phyloP scores from a whole-genome alignment of 805 yeast genomes.

The Candida hispaniensis region DNA sequence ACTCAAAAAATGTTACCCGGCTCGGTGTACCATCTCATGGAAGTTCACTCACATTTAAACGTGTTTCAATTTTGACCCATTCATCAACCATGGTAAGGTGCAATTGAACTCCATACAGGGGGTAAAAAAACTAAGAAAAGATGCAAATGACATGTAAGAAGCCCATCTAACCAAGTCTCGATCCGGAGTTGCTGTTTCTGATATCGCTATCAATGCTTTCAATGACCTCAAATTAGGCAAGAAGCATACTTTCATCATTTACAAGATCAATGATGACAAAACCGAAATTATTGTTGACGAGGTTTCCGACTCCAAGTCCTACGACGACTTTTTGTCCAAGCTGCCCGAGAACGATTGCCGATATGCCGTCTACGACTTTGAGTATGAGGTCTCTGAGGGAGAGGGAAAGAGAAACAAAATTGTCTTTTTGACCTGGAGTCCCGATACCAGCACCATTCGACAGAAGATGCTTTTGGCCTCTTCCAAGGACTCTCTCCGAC shows the following conservation, averaged over 20 bases:
- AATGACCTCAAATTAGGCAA: conserved; percentile 82
- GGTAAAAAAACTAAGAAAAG: too few relatives aligned
- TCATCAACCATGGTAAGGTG: too few relatives aligned
- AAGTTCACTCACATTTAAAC: too few relatives aligned
- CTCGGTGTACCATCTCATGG: too few relatives aligned
- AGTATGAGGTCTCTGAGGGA: conserved; percentile 77
- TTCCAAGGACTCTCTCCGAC: conserved; percentile 95
- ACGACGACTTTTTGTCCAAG: conserved; percentile 76
- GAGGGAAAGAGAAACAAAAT: conserved; percentile 87
- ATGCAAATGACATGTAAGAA: too few relatives aligned
- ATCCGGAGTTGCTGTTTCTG: conserved; percentile 66
- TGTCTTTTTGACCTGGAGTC: conserved; percentile 83
- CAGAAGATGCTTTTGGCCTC: conserved; percentile 95
- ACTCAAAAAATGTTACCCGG: too few relatives aligned
- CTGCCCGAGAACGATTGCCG: conserved; percentile 94
- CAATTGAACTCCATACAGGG: too few relatives aligned
- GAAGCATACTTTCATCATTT: conserved; percentile 75
- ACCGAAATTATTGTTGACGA: conserved; percentile 85
- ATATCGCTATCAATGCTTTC: conserved; percentile 88
- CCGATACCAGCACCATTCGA: conserved; percentile 93
- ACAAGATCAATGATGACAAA: conserved; percentile 68
- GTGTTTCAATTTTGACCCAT: too few relatives aligned
- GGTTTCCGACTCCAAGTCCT: conserved; percentile 63
- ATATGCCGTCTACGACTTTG: conserved; percentile 95
- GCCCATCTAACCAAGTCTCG: conserved; percentile 16